Percentiles rank a stretch among this genome's conserved stretches.
Conservation (phyloP, 2,329 filamentous ascomycete species). For the Cladosporium austrohemisphaericum region DNA sequence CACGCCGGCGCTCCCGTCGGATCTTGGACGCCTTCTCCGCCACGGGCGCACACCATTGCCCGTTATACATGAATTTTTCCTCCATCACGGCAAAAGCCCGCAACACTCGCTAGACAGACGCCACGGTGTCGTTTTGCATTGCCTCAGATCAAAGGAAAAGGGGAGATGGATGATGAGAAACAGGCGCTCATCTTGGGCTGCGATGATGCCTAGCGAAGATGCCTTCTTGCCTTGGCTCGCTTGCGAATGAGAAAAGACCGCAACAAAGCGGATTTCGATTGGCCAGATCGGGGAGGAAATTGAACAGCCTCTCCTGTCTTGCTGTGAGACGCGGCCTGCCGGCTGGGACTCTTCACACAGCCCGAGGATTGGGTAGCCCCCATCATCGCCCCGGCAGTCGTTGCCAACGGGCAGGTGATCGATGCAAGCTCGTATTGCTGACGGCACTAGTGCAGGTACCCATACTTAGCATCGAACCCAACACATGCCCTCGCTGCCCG, state of each 20-base stretch:
- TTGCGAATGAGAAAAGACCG: background rate
- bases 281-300: background rate
- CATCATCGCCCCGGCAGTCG: background rate
- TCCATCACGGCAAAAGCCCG: background rate
- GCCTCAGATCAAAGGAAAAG: background rate
- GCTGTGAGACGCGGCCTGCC: background rate
- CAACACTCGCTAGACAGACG: background rate
- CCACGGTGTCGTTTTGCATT: background rate
- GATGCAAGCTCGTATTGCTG: too few relatives aligned
- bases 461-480: too few relatives aligned
- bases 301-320: background rate
- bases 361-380: background rate
- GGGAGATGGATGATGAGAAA: too few relatives aligned
- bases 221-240: too few relatives aligned
- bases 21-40: background rate
- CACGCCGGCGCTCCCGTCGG: too few relatives aligned
- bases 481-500: too few relatives aligned
- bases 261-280: background rate
- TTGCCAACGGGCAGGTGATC: background rate
- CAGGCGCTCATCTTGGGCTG: slow-evolving; percentile 1
- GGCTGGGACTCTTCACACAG: background rate
- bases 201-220: background rate
- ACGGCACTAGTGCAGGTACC: too few relatives aligned
- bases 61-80: background rate
- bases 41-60: background rate